Evolutionary conservation across 2,329 filamentous ascomycete species (phyloP).

Genomic region (Colletotrichum melonis): DNA sequence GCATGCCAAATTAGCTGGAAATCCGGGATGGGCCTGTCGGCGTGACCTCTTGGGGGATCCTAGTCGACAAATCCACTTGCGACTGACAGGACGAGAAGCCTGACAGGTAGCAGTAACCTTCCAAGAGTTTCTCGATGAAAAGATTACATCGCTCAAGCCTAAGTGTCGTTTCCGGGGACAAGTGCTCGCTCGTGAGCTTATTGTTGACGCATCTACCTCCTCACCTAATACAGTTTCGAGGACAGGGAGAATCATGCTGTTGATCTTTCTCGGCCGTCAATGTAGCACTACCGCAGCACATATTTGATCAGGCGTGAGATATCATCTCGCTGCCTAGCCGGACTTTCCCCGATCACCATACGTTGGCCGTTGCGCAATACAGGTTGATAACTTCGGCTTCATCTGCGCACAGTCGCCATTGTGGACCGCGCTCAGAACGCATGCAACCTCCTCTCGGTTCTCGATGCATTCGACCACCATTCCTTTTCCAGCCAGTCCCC

Average conservation of each 20-base stretch:
- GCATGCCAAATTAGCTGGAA: background rate
- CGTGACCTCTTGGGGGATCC: background rate
- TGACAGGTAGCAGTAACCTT: background rate
- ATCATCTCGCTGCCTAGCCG: background rate
- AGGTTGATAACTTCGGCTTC: background rate
- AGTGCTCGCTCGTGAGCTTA: background rate
- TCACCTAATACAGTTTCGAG: background rate
- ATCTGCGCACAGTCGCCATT: constrained; percentile 13
- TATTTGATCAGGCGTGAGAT: background rate
- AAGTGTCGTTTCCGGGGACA: background rate
- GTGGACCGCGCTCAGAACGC: constrained; percentile 7
- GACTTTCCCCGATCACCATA: background rate
- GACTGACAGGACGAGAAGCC: background rate
- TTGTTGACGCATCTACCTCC: background rate
- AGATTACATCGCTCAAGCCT: background rate
- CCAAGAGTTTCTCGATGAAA: background rate
- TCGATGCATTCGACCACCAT: constrained; percentile 19
- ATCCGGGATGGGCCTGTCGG: background rate
- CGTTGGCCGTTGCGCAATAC: background rate
- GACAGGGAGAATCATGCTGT: background rate
- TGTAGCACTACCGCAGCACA: background rate
- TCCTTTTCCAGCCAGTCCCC: constrained; percentile 12
- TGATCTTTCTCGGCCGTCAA: background rate
- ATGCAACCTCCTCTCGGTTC: constrained; percentile 5
- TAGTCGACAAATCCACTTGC: background rate